A percentile compares a stretch with the other conserved stretches of the same genome.
phyloP scores from a whole-genome alignment of 2,329 filamentous ascomycete species.

The Coniochaeta hoffmannii region DNA sequence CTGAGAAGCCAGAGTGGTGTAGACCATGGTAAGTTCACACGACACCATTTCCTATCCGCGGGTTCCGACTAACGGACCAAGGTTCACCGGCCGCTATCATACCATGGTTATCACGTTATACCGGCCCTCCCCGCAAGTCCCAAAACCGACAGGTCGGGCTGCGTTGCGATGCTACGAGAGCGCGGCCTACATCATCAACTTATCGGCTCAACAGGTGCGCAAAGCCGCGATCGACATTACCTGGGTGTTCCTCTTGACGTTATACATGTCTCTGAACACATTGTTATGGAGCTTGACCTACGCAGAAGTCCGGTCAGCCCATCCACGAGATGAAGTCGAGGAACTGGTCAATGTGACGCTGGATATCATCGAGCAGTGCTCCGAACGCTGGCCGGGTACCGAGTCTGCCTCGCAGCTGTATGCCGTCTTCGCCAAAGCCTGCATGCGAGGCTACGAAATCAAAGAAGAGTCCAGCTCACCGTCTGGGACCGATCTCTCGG shows the following conservation, averaged over 20 bases:
- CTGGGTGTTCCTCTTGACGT: constrained; percentile 83
- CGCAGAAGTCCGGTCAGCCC: constrained; percentile 66
- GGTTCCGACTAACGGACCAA: constrained; percentile 23
- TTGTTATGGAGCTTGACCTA: constrained; percentile 90
- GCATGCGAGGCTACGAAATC: constrained; percentile 77
- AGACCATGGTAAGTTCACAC: constrained; percentile 61
- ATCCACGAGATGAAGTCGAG: constrained; percentile 69
- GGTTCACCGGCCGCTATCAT: constrained; percentile 66
- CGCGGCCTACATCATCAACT: constrained; percentile 71
- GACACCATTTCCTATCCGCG: no score
- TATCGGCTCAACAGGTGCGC: constrained; percentile 74
- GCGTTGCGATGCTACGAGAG: constrained; percentile 79
- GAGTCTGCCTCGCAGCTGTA: constrained; percentile 80
- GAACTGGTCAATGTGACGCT: constrained; percentile 66
- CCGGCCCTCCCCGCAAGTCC: constrained; percentile 85
- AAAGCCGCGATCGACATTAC: constrained; percentile 74
- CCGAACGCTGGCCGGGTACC: constrained; percentile 87
- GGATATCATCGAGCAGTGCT: constrained; percentile 71
- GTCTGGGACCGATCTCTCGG: constrained; percentile 22
- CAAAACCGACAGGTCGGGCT: constrained; percentile 72
- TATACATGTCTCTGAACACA: constrained; percentile 89
- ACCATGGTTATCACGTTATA: constrained; percentile 85
- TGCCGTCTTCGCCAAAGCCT: constrained; percentile 75
- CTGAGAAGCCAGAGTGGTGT: constrained; percentile 63
- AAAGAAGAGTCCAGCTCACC: constrained; percentile 41